Conservation (phyloP, 2,329 filamentous ascomycete genomes). For the Fusarium tricinctum region DNA sequence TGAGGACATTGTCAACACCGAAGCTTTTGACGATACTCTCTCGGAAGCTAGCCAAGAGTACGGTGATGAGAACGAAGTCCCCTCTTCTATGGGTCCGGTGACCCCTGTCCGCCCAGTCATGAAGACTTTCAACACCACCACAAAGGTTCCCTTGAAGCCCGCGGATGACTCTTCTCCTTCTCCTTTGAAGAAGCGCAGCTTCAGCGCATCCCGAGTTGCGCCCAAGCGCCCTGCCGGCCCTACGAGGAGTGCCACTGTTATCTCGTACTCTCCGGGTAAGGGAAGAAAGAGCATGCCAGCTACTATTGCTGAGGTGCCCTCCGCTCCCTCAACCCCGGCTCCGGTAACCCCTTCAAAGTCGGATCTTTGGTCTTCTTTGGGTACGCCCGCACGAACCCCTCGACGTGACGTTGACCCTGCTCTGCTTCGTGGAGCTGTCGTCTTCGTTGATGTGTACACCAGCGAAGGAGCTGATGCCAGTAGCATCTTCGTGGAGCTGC, state of each 20-base stretch:
- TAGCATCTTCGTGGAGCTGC: slow-evolving; percentile 82
- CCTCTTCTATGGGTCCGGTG: slow-evolving; percentile 63
- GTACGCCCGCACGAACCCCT: slow-evolving; percentile 70
- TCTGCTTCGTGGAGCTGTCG: slow-evolving; percentile 78
- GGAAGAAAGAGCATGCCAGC: slow-evolving; percentile 51
- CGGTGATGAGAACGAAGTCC: slow-evolving; percentile 74
- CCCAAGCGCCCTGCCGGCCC: slow-evolving; percentile 59
- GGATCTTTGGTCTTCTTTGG: slow-evolving; percentile 67
- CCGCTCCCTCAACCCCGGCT: slow-evolving; percentile 51
- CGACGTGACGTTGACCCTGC: slow-evolving; percentile 65
- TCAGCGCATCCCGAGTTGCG: slow-evolving; percentile 65
- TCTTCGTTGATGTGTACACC: slow-evolving; percentile 87
- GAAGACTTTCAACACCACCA: slow-evolving; percentile 76
- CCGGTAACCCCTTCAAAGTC: slow-evolving; percentile 62
- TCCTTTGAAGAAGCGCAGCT: slow-evolving; percentile 64
- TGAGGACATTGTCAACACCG: slow-evolving; percentile 53
- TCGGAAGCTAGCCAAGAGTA: slow-evolving; percentile 77
- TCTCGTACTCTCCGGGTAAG: slow-evolving; percentile 68
- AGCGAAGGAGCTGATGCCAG: slow-evolving; percentile 85
- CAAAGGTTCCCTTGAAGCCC: slow-evolving; percentile 81
- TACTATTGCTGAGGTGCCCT: slow-evolving; percentile 37
- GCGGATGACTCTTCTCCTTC: slow-evolving; percentile 70
- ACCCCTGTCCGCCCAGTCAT: slow-evolving; percentile 69
- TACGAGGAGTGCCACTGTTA: slow-evolving; percentile 65
- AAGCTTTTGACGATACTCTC: slow-evolving; percentile 62